phyloP scores from a whole-genome alignment of 2,329 filamentous ascomycete genomes.

The Ustulina deusta region DNA sequence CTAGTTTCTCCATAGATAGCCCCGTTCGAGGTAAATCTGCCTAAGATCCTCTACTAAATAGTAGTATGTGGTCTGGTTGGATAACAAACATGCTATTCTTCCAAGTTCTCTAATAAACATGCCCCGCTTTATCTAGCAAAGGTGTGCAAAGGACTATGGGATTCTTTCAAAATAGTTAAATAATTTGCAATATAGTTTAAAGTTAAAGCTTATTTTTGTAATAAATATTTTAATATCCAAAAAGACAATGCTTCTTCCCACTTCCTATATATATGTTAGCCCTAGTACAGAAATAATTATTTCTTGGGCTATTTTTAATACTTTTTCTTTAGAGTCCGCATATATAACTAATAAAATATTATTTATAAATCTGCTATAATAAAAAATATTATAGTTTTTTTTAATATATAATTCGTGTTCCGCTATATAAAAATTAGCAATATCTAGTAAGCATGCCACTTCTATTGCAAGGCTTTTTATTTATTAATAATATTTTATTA shows the following conservation, averaged over 20 bases:
- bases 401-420: slow-evolving; percentile 20
- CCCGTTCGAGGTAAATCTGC: neutral
- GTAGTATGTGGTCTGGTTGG: neutral
- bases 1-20: too few relatives aligned
- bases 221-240: slow-evolving; percentile 10
- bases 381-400: slow-evolving; percentile 6
- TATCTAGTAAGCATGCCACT: too few relatives aligned
- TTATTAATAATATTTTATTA: too few relatives aligned
- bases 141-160: neutral
- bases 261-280: slow-evolving; percentile 11
- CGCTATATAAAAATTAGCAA: slow-evolving; percentile 7
- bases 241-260: slow-evolving; percentile 1
- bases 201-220: too few relatives aligned
- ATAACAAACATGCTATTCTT: neutral
- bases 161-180: too few relatives aligned
- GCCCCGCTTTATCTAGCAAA: neutral
- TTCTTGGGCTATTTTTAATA: too few relatives aligned
- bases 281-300: too few relatives aligned
- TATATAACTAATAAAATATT: too few relatives aligned
- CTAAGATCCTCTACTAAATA: neutral
- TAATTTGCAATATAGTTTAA: too few relatives aligned
- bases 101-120: neutral
- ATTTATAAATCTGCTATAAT: slow-evolving; percentile 13
- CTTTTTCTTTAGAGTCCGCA: too few relatives aligned
- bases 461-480: too few relatives aligned